phyloP scores from a whole-genome alignment of 169 alveolate species.

The Plasmodium sp. region DNA sequence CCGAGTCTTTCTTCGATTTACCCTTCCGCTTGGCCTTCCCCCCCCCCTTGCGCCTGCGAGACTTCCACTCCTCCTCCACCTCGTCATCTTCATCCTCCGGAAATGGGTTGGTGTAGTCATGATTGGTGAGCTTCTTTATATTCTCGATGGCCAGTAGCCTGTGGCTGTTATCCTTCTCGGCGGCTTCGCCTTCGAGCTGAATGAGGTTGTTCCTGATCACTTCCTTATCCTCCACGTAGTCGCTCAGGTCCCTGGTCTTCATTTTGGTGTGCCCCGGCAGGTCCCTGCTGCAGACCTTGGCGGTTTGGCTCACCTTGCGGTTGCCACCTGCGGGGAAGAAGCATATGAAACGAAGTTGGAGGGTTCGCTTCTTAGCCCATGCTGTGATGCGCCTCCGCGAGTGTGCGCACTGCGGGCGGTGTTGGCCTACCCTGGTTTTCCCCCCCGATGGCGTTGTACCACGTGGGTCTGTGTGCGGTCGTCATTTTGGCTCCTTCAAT shows the following conservation, averaged over 20 bases:
- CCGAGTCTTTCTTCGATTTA: not conserved
- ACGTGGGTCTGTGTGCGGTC: conserved; percentile 88
- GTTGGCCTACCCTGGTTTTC: conserved; percentile 77
- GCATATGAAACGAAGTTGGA: not conserved
- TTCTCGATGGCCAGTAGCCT: conserved; percentile 64
- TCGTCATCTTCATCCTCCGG: conserved; percentile 76
- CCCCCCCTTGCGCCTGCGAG: not conserved
- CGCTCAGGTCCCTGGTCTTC: conserved; percentile 78
- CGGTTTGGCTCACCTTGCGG: conserved; percentile 77
- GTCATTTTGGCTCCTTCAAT: conserved; percentile 74
- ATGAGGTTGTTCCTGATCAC: conserved; percentile 37
- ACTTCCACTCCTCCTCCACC: conserved; percentile 42
- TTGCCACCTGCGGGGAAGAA: conserved; percentile 30
- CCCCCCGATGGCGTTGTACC: conserved; percentile 87
- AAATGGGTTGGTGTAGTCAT: conserved; percentile 44
- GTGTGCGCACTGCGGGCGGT: not conserved
- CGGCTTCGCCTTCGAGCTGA: conserved; percentile 20
- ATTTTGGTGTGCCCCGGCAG: conserved; percentile 82
- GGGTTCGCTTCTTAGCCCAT: not conserved
- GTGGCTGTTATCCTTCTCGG: not conserved
- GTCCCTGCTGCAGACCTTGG: conserved; percentile 84
- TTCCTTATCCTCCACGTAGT: conserved; percentile 51
- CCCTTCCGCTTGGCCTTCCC: not conserved
- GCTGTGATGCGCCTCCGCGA: not conserved
- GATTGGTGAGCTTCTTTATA: conserved; percentile 43